These are phyloP conservation scores for Parachaetomium inaequale DNA, from an alignment of 495 filamentous ascomycete genomes.

Conservation along the genomic window DNA sequence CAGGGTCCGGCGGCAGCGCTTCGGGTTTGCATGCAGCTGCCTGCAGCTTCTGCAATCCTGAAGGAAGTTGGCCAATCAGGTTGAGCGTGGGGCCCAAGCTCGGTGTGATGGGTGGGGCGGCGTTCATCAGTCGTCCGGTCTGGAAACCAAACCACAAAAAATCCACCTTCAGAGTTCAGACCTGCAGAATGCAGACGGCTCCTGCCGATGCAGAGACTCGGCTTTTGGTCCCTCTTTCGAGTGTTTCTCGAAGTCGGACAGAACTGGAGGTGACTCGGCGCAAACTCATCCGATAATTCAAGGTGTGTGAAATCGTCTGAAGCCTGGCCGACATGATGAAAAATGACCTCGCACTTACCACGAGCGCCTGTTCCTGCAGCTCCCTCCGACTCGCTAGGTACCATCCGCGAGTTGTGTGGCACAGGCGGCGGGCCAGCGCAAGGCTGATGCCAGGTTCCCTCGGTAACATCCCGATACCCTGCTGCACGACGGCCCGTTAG, in stretches of 20 bases:
- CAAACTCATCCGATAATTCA: too few relatives aligned
- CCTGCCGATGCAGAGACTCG: too few relatives aligned
- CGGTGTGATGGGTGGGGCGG: too few relatives aligned
- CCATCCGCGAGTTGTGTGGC: neutral
- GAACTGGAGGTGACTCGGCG: too few relatives aligned
- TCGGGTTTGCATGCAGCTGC: slow-evolving; percentile 14
- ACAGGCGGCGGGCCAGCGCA: neutral
- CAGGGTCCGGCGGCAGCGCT: slow-evolving; percentile 14
- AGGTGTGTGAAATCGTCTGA: too few relatives aligned
- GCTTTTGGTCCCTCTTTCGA: too few relatives aligned
- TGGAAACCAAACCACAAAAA: too few relatives aligned
- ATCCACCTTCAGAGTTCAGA: too few relatives aligned
- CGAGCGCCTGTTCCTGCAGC: neutral
- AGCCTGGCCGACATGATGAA: neutral
- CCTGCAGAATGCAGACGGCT: too few relatives aligned
- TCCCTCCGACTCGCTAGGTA: neutral
- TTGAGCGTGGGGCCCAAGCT: neutral
- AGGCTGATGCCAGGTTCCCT: neutral
- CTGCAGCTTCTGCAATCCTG: slow-evolving; percentile 11
- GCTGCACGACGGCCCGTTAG: neutral
- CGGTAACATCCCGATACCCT: neutral
- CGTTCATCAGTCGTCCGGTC: too few relatives aligned
- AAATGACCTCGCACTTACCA: neutral
- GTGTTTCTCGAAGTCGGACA: too few relatives aligned
- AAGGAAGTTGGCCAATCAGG: slow-evolving; percentile 16